Conservation (phyloP, 176 grass and related monocot genomes). For the Avena atlantica region DNA sequence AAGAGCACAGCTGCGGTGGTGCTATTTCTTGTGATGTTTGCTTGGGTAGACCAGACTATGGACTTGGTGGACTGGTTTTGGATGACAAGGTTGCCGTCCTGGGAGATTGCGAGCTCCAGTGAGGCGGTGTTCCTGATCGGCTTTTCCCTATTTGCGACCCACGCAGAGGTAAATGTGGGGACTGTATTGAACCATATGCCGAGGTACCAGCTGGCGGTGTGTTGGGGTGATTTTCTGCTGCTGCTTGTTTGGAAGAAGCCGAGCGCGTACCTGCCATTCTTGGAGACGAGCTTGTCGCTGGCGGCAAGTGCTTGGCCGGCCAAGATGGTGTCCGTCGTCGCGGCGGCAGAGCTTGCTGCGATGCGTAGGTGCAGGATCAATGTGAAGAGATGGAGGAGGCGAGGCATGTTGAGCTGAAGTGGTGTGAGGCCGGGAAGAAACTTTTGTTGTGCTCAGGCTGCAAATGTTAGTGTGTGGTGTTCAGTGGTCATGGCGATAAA, state of each 20-base stretch:
- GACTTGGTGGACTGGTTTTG: not conserved
- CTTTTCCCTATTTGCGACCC: conserved; percentile 18
- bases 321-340: not conserved
- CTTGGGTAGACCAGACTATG: conserved; percentile 50
- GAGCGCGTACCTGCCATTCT: conserved; percentile 1
- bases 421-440: not conserved
- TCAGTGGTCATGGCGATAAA: not conserved
- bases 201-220: conserved; percentile 6
- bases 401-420: not conserved
- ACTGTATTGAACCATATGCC: conserved; percentile 21
- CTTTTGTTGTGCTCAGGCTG: not conserved
- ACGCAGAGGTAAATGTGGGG: not conserved
- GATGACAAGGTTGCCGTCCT: conserved; percentile 50
- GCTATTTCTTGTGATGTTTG: not conserved
- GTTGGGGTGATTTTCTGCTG: not conserved
- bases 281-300: not conserved
- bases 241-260: not conserved
- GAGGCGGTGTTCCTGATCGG: not conserved
- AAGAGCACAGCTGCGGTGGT: conserved; percentile 31
- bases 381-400: not conserved
- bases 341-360: not conserved
- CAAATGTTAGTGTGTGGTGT: not conserved
- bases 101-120: not conserved
- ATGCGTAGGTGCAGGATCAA: not conserved
- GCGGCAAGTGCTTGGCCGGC: not conserved